phyloP scores from a whole-genome alignment of 495 filamentous ascomycete genomes.

The Hypomontagnella submonticulosa region DNA sequence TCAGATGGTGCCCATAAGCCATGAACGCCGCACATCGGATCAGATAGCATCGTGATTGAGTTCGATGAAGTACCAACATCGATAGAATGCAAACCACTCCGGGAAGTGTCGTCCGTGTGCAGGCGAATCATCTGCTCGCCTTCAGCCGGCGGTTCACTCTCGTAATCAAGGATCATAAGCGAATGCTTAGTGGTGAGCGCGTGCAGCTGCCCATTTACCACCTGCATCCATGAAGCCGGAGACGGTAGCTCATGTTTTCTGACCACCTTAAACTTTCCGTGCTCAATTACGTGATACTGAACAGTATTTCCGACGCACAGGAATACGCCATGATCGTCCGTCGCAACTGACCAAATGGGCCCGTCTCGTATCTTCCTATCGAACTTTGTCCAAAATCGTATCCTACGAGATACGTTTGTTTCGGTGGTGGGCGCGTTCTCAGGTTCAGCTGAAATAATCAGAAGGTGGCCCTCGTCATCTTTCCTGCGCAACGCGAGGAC shows the following conservation, averaged over 20 bases:
- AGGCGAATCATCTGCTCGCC: slow-evolving; percentile 41
- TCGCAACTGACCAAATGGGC: slow-evolving; percentile 56
- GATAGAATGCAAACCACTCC: slow-evolving; percentile 54
- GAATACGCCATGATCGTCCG: slow-evolving; percentile 57
- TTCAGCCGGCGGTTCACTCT: slow-evolving; percentile 35
- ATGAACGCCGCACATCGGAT: slow-evolving; percentile 58
- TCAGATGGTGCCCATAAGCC: slow-evolving; percentile 63
- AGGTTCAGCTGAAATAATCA: slow-evolving; percentile 57
- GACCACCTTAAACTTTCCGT: slow-evolving; percentile 56
- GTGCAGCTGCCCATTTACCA: slow-evolving; percentile 54
- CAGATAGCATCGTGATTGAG: slow-evolving; percentile 56
- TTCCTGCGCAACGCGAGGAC: slow-evolving; percentile 57
- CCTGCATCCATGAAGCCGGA: slow-evolving; percentile 53
- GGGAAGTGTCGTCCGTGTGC: slow-evolving; percentile 52
- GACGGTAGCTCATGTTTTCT: slow-evolving; percentile 56
- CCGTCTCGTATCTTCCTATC: slow-evolving; percentile 51
- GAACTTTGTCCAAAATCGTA: slow-evolving; percentile 59
- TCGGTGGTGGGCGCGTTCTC: slow-evolving; percentile 16
- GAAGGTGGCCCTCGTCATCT: slow-evolving; percentile 52
- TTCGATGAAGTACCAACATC: slow-evolving; percentile 45
- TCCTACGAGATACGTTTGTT: slow-evolving; percentile 29
- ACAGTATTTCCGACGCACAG: slow-evolving; percentile 56
- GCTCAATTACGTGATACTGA: slow-evolving; percentile 60
- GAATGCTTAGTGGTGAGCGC: slow-evolving; percentile 59
- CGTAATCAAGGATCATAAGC: slow-evolving; percentile 56